A percentile compares a stretch with the other conserved stretches of the same genome.
Evolutionary conservation across 352 stramenopile genomes (phyloP).

Genomic region (Phytophthora chlamydospora): DNA sequence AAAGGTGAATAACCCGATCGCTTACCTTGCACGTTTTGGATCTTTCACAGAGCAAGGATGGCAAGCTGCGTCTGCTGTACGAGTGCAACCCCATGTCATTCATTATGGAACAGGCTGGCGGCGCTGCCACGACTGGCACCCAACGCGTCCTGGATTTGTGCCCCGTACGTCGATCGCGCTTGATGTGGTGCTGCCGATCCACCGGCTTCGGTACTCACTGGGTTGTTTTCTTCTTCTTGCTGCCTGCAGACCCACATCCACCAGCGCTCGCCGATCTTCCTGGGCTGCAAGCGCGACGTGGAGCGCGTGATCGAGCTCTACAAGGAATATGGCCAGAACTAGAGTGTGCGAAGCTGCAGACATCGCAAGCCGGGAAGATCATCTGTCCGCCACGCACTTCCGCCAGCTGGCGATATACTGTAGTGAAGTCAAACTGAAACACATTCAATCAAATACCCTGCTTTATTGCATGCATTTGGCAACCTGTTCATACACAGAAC

Average conservation of each 20-base stretch:
- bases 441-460: too few relatives aligned
- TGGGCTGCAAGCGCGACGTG: constrained; percentile 92
- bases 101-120: constrained; percentile 97
- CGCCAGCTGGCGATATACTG: constrained; percentile 3
- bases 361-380: background rate
- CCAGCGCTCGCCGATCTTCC: constrained; percentile 97
- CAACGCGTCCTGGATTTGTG: constrained; percentile 94
- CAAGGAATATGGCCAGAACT: constrained; percentile 43
- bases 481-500: too few relatives aligned
- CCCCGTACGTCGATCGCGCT: constrained; percentile 58
- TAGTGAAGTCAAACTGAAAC: too few relatives aligned
- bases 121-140: constrained; percentile 93
- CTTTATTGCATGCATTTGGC: too few relatives aligned
- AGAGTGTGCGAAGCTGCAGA: background rate
- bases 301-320: constrained; percentile 81
- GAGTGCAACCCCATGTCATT: constrained; percentile 99
- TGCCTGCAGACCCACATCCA: constrained; percentile 90
- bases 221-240: constrained; percentile 3
- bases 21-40: constrained; percentile 2
- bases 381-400: constrained; percentile 24
- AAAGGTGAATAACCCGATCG: constrained; percentile 16
- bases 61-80: constrained; percentile 98
- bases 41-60: constrained; percentile 55
- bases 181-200: constrained; percentile 15
- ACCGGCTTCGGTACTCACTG: constrained; percentile 6